Evolutionary conservation across 179 eudicot species (phyloP), one percentile per base, ranked within the genome.

Genomic region (Spergularia azorica): DNA sequence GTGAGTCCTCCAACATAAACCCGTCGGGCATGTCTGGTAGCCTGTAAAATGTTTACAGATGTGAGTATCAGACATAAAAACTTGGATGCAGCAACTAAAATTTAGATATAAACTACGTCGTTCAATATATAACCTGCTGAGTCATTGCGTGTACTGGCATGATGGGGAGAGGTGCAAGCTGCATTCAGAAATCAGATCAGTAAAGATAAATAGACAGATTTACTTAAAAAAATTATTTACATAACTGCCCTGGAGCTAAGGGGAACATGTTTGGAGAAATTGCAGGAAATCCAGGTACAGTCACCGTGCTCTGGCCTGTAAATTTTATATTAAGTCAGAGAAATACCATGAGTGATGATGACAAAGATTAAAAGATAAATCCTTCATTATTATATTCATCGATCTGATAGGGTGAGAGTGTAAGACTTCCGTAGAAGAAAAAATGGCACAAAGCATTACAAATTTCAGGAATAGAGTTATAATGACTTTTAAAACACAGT

Each of bases 101-200:
- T 16, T 11, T 76, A 67, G 16, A 67, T 36, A 63, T 18, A 26
- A 2, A 6, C 11, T 20, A 20, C 20, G 21, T 69, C 67, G 70
- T 55, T 38, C n/a, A 11, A 16, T 36, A 32, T 16, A 39, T 10
- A 78, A 96, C 99, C 99, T 96, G 99, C 84, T 96, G 99, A 54
- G 99, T 94, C 98, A 96, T 96, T 43, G 98, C 97, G 80, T 96
- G 99, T 69, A 90, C 87, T 46, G 99, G 99, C 98, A 96, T 92
- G 52, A 96, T 81, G 41, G 99, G 98, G 75, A 94, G 90, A 76
- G 88, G 86, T 84, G 89, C 90, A 71, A 94, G 86, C 91, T 92
- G 91, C 86, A 72, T 66, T 71, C 32, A 79, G 62, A 63, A 57
- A 62, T 12, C 63, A 74, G 0, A 38, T 9, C 12, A 12, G 36